Conservation (phyloP, 345 rosid species). For the Euphorbia lathyris region DNA sequence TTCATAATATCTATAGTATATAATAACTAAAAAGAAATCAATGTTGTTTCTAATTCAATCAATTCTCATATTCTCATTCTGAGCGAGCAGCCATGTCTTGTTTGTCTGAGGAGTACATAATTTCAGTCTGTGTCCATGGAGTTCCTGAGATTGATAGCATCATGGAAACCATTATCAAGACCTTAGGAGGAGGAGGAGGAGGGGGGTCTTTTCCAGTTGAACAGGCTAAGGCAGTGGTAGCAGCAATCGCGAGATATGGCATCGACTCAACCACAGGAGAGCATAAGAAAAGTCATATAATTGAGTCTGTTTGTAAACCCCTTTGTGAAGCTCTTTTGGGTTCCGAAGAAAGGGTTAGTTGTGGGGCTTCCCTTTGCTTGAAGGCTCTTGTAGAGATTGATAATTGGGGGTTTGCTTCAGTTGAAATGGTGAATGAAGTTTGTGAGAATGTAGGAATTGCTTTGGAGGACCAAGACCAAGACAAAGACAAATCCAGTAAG, state of each 20-base stretch:
- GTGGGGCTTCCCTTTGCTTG: conserved; percentile 88
- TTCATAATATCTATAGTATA: no score
- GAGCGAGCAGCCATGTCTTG: no score
- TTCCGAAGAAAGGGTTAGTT: conserved; percentile 76
- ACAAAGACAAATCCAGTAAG: conserved; percentile 60
- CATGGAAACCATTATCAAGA: conserved; percentile 77
- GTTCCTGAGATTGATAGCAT: conserved; percentile 86
- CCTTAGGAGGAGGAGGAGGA: conserved; percentile 78
- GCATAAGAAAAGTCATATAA: conserved; percentile 65
- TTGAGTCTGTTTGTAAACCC: conserved; percentile 80
- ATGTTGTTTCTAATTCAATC: no score
- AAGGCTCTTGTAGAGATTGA: conserved; percentile 85
- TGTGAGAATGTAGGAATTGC: conserved; percentile 86
- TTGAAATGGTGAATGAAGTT: conserved; percentile 83
- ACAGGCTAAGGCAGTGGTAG: conserved; percentile 94
- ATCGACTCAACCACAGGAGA: conserved; percentile 68
- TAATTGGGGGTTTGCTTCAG: conserved; percentile 88
- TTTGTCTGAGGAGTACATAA: conserved; percentile 74
- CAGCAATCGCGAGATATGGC: conserved; percentile 85
- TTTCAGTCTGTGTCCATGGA: conserved; percentile 90
- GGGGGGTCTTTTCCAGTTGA: conserved; percentile 94
- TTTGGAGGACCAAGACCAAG: no score
- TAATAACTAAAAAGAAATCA: no score
- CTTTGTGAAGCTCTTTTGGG: conserved; percentile 70
- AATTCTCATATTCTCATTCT: no score